Percentiles rank a stretch among this genome's conserved stretches.
phyloP scores from a whole-genome alignment of 306 rosid genomes.

The Glycine tomentella region DNA sequence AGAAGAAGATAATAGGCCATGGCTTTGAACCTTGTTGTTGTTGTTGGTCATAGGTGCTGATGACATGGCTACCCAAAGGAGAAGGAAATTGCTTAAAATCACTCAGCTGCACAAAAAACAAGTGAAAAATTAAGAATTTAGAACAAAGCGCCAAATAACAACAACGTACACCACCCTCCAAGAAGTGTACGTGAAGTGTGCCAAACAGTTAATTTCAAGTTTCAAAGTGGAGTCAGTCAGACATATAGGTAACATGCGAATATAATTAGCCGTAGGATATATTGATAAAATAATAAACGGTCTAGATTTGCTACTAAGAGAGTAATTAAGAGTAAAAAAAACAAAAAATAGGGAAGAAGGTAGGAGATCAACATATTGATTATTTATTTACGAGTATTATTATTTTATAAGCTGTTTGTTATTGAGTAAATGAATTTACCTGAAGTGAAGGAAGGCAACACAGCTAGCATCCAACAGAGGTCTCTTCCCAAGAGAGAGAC shows the following conservation, averaged over 20 bases:
- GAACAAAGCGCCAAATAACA: conserved; percentile 4
- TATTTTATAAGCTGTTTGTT: too few relatives aligned
- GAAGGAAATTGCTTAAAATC: not conserved
- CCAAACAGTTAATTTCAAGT: conserved; percentile 30
- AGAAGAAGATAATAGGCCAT: conserved; percentile 5
- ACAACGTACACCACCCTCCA: too few relatives aligned
- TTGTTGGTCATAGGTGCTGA: conserved; percentile 38
- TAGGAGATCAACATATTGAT: too few relatives aligned
- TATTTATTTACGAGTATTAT: too few relatives aligned
- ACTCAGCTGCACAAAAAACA: conserved; percentile 51
- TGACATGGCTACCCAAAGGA: conserved; percentile 46
- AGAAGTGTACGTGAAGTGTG: too few relatives aligned
- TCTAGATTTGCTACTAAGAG: too few relatives aligned
- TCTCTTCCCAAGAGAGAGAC: not conserved
- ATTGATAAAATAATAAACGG: too few relatives aligned
- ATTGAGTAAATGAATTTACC: conserved; percentile 45
- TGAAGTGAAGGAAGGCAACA: conserved; percentile 32
- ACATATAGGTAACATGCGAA: conserved; percentile 11
- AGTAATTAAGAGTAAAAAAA: too few relatives aligned
- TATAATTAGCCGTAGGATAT: too few relatives aligned
- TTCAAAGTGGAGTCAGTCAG: conserved; percentile 38
- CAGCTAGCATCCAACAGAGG: conserved; percentile 61
- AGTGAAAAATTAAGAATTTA: not conserved
- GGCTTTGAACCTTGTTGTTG: conserved; percentile 6
- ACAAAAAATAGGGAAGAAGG: not conserved